Percentiles rank a stretch among this genome's conserved stretches.
phyloP scores from a whole-genome alignment of 2,329 filamentous ascomycete genomes.

The Calonectria ilicicola region DNA sequence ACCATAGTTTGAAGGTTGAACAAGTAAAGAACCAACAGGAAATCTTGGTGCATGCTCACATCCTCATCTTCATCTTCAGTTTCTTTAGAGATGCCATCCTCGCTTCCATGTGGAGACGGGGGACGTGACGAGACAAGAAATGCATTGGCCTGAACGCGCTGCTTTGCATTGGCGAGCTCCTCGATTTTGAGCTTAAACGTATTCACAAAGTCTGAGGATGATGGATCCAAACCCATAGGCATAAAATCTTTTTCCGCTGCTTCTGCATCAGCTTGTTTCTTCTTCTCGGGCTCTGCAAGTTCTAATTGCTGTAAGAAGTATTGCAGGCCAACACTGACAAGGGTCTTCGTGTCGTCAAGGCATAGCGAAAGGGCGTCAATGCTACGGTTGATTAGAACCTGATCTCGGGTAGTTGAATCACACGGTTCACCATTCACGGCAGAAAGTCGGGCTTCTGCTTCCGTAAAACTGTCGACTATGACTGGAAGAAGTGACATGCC shows the following conservation, averaged over 20 bases:
- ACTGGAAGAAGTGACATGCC: conserved; percentile 22
- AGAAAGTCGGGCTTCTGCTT: background rate
- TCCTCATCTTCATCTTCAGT: background rate
- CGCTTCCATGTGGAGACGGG: background rate
- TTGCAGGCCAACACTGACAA: conserved; percentile 12
- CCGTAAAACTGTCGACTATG: conserved; percentile 18
- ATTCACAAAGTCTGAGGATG: conserved; percentile 5
- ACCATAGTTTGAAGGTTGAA: conserved; percentile 20
- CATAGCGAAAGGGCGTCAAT: conserved; percentile 17
- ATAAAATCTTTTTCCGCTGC: background rate
- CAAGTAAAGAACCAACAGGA: conserved; percentile 19
- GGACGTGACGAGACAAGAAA: conserved; percentile 11
- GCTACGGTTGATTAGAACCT: conserved; percentile 12
- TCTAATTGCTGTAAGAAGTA: conserved; percentile 20
- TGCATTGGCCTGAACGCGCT: background rate
- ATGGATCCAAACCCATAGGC: conserved; percentile 1
- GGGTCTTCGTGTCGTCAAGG: conserved; percentile 14
- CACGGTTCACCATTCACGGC: background rate
- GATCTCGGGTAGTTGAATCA: background rate
- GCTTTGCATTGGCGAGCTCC: conserved; percentile 7
- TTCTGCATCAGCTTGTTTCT: background rate
- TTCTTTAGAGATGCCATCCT: background rate
- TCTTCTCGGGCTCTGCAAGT: background rate
- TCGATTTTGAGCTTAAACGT: background rate
- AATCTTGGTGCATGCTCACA: conserved; percentile 17